These are phyloP conservation scores for Trametes maxima DNA, from an alignment of 768 basidiomycete species.

Conservation along the genomic window DNA sequence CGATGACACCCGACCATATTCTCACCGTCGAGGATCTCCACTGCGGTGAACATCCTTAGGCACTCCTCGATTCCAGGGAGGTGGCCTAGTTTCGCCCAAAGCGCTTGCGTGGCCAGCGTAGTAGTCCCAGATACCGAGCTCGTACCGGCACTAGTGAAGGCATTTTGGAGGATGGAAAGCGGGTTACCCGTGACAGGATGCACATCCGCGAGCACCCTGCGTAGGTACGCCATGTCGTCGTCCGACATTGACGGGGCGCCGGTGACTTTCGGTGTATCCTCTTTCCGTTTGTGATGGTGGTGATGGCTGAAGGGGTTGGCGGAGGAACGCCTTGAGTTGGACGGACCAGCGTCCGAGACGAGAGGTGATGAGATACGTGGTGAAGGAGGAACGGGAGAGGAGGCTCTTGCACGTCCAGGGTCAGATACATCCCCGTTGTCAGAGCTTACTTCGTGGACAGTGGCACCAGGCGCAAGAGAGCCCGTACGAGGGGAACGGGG, in stretches of 20 bases:
- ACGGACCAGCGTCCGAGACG: slow-evolving; percentile 5
- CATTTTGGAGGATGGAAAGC: slow-evolving; percentile 51
- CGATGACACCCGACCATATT: slow-evolving; percentile 92
- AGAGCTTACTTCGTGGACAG: slow-evolving; percentile 8
- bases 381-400: slow-evolving; percentile 9
- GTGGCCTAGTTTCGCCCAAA: slow-evolving; percentile 49
- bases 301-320: slow-evolving; percentile 18
- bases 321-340: slow-evolving; percentile 14
- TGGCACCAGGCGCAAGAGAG: slow-evolving; percentile 12
- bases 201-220: slow-evolving; percentile 68
- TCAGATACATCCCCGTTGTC: slow-evolving; percentile 17
- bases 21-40: slow-evolving; percentile 92
- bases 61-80: slow-evolving; percentile 75
- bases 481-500: slow-evolving; percentile 7
- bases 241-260: slow-evolving; percentile 56
- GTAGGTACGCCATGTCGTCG: slow-evolving; percentile 67
- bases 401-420: neutral
- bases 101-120: slow-evolving; percentile 39
- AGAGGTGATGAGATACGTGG: slow-evolving; percentile 4
- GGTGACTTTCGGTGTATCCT: slow-evolving; percentile 41
- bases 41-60: slow-evolving; percentile 83
- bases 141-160: slow-evolving; percentile 21
- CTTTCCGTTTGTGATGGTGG: slow-evolving; percentile 3
- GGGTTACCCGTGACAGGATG: slow-evolving; percentile 47
- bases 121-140: slow-evolving; percentile 27